Conservation (phyloP, 495 filamentous ascomycete species). For the Filosporella fistucella region DNA sequence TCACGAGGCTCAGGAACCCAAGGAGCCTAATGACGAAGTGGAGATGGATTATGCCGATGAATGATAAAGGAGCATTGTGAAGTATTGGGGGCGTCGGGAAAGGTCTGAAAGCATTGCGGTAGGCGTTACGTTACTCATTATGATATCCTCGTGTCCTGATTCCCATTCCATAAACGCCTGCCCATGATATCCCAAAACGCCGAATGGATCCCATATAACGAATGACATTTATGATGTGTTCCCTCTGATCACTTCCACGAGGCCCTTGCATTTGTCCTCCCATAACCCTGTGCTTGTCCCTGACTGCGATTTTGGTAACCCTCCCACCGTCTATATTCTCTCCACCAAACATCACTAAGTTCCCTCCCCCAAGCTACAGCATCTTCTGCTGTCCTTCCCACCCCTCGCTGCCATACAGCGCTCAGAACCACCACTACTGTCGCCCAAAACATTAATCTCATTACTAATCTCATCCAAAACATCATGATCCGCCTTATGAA, state of each 20-base stretch:
- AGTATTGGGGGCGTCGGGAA: neutral
- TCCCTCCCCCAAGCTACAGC: conserved; percentile 47
- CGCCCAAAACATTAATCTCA: conserved; percentile 57
- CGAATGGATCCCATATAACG: neutral
- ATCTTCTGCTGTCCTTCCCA: conserved; percentile 57
- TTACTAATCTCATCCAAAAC: conserved; percentile 63
- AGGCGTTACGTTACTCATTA: neutral
- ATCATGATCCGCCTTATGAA: conserved; percentile 58
- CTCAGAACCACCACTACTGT: conserved; percentile 40
- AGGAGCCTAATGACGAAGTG: conserved; percentile 75
- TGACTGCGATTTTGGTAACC: too few species aligned
- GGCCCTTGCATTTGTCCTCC: neutral
- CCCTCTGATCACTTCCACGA: neutral
- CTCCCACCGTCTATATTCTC: conserved; percentile 40
- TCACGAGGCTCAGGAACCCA: conserved; percentile 93
- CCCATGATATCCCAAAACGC: neutral
- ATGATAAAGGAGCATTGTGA: neutral
- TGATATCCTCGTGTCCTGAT: neutral
- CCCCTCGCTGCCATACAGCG: conserved; percentile 58
- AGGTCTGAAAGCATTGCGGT: neutral
- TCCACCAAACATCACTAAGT: conserved; percentile 50
- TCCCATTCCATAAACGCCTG: neutral
- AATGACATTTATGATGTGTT: neutral
- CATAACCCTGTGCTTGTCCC: too few species aligned
- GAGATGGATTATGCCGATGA: conserved; percentile 49